phyloP scores from a whole-genome alignment of 169 alveolate genomes.

The Theileria luwenshuni region DNA sequence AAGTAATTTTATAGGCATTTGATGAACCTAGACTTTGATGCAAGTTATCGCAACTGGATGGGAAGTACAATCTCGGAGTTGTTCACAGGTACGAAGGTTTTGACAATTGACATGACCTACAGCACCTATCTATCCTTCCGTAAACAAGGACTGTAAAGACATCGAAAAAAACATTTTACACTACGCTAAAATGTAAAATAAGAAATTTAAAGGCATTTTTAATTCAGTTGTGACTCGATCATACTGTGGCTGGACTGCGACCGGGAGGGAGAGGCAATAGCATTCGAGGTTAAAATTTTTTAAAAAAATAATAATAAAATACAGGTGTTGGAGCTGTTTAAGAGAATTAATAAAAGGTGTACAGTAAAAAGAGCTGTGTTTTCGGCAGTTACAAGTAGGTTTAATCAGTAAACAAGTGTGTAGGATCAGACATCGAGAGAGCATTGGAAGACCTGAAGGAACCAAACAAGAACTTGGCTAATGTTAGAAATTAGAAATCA shows the following conservation, averaged over 20 bases:
- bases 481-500: slow-evolving; percentile 18
- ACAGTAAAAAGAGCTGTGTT: slow-evolving; percentile 92
- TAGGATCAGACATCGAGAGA: slow-evolving; percentile 88
- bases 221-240: slow-evolving; percentile 76
- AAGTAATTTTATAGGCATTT: slow-evolving; percentile 87
- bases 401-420: slow-evolving; percentile 7
- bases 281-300: slow-evolving; percentile 94
- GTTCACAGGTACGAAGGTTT: slow-evolving; percentile 79
- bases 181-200: slow-evolving; percentile 87
- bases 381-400: slow-evolving; percentile 88
- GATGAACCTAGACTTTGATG: slow-evolving; percentile 93
- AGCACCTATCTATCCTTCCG: slow-evolving; percentile 90
- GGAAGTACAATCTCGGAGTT: slow-evolving; percentile 90
- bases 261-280: slow-evolving; percentile 99
- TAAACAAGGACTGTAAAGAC: slow-evolving; percentile 76
- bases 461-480: slow-evolving; percentile 92
- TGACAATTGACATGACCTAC: not conserved
- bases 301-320: slow-evolving; percentile 37
- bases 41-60: slow-evolving; percentile 91
- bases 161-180: slow-evolving; percentile 86
- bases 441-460: slow-evolving; percentile 88
- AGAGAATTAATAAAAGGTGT: slow-evolving; percentile 68
- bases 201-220: slow-evolving; percentile 43
- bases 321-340: slow-evolving; percentile 66
- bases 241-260: slow-evolving; percentile 99